Evolutionary conservation across 345 rosid genomes (phyloP), one percentile per base, ranked within the genome.

Genomic region (Microthlaspi erraticum): DNA sequence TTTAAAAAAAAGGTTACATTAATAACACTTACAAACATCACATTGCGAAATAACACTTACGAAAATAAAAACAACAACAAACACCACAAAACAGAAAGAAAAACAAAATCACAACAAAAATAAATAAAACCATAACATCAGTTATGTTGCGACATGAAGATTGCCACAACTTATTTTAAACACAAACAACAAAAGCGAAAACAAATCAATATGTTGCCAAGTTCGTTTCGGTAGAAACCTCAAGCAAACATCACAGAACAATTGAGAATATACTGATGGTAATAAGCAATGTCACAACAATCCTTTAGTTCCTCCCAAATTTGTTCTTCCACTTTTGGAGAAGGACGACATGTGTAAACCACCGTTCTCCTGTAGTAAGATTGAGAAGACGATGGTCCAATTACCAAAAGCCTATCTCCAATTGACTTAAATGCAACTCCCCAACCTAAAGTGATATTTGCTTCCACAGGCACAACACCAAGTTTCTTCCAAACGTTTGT

Each of bases 311-410:
- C n/a, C 44, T 33, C 77, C 32, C 54, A 90, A 12, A 26, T 71
- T 73, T 83, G 29, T 26, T 63, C 81, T 60, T 65, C 70, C 1
- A 64, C 61, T 12, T 66, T 72, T 8, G 81, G 56, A 23, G 64
- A 64, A 0, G 93, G 96, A 44, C 68, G 73, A 81, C 88, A 86
- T 5, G 86, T 90, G 82, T 83, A 83, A 23, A 88, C 81, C 0
- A 81, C 73, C 90, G 85, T 82, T 37, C 78, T 79, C 7, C 60
- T 77, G 2, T 69, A 72, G 0, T 75, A 68, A 20, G 53, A 23
- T 3, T 79, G 69, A 55, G 68, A 62, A 2, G 44, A 42, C 5
- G 86, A 79, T 41, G 83, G 80, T 29, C 93, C 96, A 10, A 90
- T 88, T 51, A 88, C 84, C 3, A 90, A 83, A 64, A 90, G 82